These are phyloP conservation scores for Plenodomus lindquistii DNA, from an alignment of 2,329 filamentous ascomycete genomes.

Conservation along the genomic window DNA sequence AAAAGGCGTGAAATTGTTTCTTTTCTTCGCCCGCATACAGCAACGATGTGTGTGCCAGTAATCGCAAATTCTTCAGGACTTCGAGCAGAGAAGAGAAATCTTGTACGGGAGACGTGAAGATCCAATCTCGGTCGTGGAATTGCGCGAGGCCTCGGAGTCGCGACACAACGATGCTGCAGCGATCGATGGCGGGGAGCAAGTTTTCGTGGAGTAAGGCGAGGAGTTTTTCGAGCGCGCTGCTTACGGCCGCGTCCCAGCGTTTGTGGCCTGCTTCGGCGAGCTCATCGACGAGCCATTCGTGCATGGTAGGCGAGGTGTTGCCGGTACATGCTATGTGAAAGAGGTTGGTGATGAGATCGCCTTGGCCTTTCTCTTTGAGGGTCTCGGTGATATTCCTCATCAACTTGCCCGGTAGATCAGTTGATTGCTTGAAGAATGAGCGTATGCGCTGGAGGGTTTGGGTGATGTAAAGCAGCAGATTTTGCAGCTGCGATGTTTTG, in stretches of 20 bases:
- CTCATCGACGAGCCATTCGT: conserved; percentile 87
- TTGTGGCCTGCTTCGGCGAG: conserved; percentile 77
- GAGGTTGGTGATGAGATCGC: conserved; percentile 72
- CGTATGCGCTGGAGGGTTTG: conserved; percentile 80
- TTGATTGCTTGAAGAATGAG: conserved; percentile 79
- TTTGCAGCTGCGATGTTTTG: conserved; percentile 85
- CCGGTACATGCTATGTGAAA: conserved; percentile 87
- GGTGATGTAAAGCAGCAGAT: conserved; percentile 80
- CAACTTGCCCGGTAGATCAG: conserved; percentile 79
- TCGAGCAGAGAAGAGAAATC: conserved; percentile 59
- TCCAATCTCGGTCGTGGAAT: conserved; percentile 70
- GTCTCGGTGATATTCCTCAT: conserved; percentile 77
- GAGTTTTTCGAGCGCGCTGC: conserved; percentile 75
- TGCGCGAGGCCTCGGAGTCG: conserved; percentile 81
- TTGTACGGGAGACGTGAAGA: conserved; percentile 55
- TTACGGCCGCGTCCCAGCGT: conserved; percentile 88
- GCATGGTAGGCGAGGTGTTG: conserved; percentile 72
- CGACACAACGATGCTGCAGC: conserved; percentile 78
- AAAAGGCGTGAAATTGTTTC: conserved; percentile 76
- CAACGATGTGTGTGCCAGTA: conserved; percentile 75
- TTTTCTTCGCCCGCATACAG: conserved; percentile 75
- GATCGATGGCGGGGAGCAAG: conserved; percentile 83
- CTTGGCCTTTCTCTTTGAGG: conserved; percentile 66
- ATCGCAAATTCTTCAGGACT: conserved; percentile 72
- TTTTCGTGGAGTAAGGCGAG: conserved; percentile 82